A percentile compares a stretch with the other conserved stretches of the same genome.
phyloP scores from a whole-genome alignment of 306 rosid species.

The Casuarina cunninghamiana region DNA sequence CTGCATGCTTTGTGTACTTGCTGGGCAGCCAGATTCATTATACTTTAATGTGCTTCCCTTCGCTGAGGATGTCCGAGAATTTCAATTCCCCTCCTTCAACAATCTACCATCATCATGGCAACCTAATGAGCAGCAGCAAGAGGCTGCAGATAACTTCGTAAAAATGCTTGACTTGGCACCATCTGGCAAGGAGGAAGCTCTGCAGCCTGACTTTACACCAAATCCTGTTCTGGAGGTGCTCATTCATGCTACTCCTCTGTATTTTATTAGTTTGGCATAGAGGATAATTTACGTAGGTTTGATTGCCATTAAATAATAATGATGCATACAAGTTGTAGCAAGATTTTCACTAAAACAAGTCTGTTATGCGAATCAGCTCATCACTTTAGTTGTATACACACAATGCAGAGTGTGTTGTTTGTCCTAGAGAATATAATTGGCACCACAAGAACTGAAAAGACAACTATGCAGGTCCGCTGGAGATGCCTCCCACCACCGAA shows the following conservation, averaged over 20 bases:
- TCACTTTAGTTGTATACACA: neutral
- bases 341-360: neutral
- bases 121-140: constrained; percentile 74
- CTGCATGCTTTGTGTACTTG: constrained; percentile 24
- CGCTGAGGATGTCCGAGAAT: constrained; percentile 89
- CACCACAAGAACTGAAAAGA: neutral
- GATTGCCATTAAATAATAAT: neutral
- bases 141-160: constrained; percentile 73
- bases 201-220: constrained; percentile 74
- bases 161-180: constrained; percentile 79
- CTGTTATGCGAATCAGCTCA: neutral
- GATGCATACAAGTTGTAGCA: neutral
- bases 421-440: neutral
- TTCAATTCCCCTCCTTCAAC: constrained; percentile 75
- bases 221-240: constrained; percentile 83
- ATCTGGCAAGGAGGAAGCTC: constrained; percentile 58
- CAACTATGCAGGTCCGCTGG: neutral
- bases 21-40: constrained; percentile 83
- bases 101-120: constrained; percentile 59
- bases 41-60: constrained; percentile 84
- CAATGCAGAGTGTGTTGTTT: neutral
- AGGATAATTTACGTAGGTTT: neutral
- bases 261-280: constrained; percentile 1
- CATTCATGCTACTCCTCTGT: constrained; percentile 27
- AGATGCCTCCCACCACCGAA: too few relatives aligned